phyloP scores from a whole-genome alignment of 2,329 filamentous ascomycete genomes.

The Xylariaceae sp. region DNA sequence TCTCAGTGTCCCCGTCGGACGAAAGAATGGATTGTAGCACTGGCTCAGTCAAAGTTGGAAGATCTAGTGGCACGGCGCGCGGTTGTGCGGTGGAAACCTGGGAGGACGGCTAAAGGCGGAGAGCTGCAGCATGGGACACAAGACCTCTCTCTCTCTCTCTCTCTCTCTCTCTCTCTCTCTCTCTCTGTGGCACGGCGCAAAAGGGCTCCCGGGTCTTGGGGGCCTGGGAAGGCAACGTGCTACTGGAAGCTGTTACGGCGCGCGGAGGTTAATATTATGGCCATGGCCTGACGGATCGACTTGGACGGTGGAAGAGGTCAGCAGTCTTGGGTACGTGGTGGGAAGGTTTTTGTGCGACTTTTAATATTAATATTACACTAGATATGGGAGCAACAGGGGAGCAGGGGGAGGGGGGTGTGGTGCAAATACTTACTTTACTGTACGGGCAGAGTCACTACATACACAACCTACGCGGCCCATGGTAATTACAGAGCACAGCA shows the following conservation, averaged over 20 bases:
- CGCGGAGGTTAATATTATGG: conserved; percentile 29
- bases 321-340: conserved; percentile 30
- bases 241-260: conserved; percentile 27
- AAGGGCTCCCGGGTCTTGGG: conserved; percentile 28
- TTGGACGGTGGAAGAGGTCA: conserved; percentile 31
- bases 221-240: conserved; percentile 29
- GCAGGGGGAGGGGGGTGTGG: conserved; percentile 27
- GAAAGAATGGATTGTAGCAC: conserved; percentile 51
- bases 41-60: conserved; percentile 43
- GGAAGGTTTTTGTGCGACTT: conserved; percentile 37
- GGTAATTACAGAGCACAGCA: conserved; percentile 21
- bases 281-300: conserved; percentile 30
- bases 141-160: too few species aligned
- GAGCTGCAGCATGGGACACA: conserved; percentile 43
- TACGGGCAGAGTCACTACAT: background rate
- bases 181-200: conserved; percentile 32
- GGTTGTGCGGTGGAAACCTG: conserved; percentile 43
- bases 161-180: too few species aligned
- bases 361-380: conserved; percentile 35
- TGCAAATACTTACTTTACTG: background rate
- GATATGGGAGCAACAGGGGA: conserved; percentile 33
- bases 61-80: conserved; percentile 48
- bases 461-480: background rate
- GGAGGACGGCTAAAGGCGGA: conserved; percentile 39
- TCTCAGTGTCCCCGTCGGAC: conserved; percentile 44